Base-by-base conservation (phyloP, 106 monocot species). In the Acanthochlamys bracteata region DNA sequence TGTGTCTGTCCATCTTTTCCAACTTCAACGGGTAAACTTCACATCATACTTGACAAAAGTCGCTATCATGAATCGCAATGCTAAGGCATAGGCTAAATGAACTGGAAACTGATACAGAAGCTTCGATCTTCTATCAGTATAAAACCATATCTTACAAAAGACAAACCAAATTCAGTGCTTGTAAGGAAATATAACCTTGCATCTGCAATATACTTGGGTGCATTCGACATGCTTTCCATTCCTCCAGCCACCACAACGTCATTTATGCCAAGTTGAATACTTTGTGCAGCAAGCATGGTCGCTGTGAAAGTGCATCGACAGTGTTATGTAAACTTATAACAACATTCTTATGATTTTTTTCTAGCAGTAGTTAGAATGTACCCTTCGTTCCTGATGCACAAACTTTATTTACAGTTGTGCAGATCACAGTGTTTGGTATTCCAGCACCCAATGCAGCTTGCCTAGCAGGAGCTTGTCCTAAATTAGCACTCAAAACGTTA, bases 171-270 rank as follows among this genome's bases (percentile, higher is more conserved):
- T 33, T 33, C 33, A 33, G 6, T 33, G 33, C 4, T 33, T 6
- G 6, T 33, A 33, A 33, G 6, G 33, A 6, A 33, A 33, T 33
- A 33, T 33, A 54, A 98, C 98, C 98, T 98, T 60, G 85, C 88
- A 69, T 98, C 85, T 70, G 83, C 68, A 45, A 98, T 64, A 75
- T 98, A 98, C 69, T 98, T 98, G 22, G 98, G 98, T 42, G 92
- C 91, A 89, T 98, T 98, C 67, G 92, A 98, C 92, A 98, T 92
- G 83, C 92, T 98, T 74, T 98, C 98, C 98, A 98, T 98, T 7
- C 98, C 98, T 73, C 98, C 98, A 61, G 83, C 74, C 42, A 98
- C 92, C 55, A 92, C 85, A 25, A 98, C 67, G 81, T 98, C 92
- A 83, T 98, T 92, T 60, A 83, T 86, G 9, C 98, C 98, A 66